Evolutionary conservation across 176 grass and related monocot genomes (phyloP).

Genomic region (Carex kokanica): DNA sequence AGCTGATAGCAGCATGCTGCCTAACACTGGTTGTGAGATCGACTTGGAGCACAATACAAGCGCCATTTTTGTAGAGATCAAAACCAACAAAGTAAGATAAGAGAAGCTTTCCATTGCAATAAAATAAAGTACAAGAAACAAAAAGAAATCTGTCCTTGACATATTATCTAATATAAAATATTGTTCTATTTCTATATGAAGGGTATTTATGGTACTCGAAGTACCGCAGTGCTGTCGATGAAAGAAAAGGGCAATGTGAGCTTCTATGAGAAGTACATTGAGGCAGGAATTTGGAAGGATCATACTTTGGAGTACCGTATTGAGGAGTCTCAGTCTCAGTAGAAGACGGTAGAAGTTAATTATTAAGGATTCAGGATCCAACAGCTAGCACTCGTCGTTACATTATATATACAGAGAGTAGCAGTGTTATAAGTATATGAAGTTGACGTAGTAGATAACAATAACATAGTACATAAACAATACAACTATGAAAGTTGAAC

Average conservation of each 20-base stretch:
- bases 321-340: conserved; percentile 31
- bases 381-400: conserved; percentile 23
- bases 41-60: conserved; percentile 67
- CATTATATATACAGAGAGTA: neutral
- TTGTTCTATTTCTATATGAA: conserved; percentile 36
- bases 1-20: conserved; percentile 60
- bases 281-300: conserved; percentile 88
- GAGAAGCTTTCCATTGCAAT: neutral
- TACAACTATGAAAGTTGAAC: too few species aligned
- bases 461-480: too few species aligned
- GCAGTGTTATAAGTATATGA: neutral
- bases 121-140: neutral
- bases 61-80: conserved; percentile 69
- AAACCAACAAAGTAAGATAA: conserved; percentile 59
- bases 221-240: conserved; percentile 68
- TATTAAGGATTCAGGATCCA: neutral
- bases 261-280: conserved; percentile 90
- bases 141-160: neutral
- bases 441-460: too few species aligned
- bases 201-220: conserved; percentile 76
- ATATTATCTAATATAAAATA: neutral
- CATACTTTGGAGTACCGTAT: conserved; percentile 64
- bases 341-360: conserved; percentile 37
- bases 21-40: conserved; percentile 79
- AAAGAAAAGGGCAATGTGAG: conserved; percentile 54